Conservation (phyloP, 768 basidiomycete species). For the Stropharia rugosoannulata region DNA sequence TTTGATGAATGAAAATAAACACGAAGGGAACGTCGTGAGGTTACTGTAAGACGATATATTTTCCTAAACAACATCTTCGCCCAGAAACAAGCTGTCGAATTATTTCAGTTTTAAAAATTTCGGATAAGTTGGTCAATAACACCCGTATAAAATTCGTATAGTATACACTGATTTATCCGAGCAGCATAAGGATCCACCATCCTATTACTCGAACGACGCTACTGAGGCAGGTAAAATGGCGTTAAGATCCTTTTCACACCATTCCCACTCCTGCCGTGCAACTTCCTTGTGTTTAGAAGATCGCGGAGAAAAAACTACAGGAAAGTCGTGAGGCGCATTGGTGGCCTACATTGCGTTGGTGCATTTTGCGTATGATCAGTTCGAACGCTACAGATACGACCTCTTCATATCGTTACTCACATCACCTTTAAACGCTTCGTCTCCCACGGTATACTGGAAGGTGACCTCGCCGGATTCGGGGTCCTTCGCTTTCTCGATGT, state of each 20-base stretch:
- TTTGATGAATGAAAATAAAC: slow-evolving; percentile 6
- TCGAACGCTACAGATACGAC: neutral
- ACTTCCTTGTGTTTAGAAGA: neutral
- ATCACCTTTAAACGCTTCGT: neutral
- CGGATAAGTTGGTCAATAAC: too few relatives aligned
- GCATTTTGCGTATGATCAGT: neutral
- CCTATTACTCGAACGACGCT: too few relatives aligned
- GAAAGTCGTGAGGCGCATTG: neutral
- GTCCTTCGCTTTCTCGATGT: neutral
- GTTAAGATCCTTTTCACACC: neutral
- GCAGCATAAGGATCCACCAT: too few relatives aligned
- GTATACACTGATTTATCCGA: too few relatives aligned
- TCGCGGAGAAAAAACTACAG: neutral
- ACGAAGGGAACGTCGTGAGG: neutral
- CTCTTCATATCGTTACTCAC: neutral
- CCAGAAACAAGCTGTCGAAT: too few relatives aligned
- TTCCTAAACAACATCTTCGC: too few relatives aligned
- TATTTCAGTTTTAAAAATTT: too few relatives aligned
- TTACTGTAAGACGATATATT: neutral
- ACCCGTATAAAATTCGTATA: too few relatives aligned
- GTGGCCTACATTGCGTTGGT: neutral
- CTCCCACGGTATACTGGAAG: neutral
- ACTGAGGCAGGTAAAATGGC: neutral
- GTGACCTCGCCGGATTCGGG: neutral
- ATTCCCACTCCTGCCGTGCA: neutral